Evolutionary conservation across 2,329 filamentous ascomycete species (phyloP).

Genomic region (Phyllosticta citrichinensis): DNA sequence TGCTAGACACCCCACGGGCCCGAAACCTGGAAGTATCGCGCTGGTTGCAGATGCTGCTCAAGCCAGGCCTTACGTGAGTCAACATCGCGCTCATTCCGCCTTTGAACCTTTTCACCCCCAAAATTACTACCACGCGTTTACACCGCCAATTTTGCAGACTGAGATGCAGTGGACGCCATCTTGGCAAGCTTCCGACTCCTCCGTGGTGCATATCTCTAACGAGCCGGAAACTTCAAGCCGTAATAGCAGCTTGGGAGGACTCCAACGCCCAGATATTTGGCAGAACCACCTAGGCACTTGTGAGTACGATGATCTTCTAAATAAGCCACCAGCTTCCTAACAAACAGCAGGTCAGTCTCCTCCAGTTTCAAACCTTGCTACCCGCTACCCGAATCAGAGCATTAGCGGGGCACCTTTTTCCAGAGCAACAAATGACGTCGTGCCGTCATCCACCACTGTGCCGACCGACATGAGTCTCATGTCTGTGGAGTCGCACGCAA

Average conservation of each 20-base stretch:
- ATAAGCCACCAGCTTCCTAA: background rate
- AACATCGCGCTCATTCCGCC: background rate
- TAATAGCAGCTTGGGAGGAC: background rate
- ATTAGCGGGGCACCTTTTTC: background rate
- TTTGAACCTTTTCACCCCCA: background rate
- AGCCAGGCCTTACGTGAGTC: background rate
- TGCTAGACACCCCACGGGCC: background rate
- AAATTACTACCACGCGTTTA: background rate
- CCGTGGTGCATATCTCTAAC: background rate
- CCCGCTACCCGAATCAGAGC: background rate
- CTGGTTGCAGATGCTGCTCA: background rate
- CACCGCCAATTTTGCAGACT: background rate
- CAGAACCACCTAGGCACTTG: background rate
- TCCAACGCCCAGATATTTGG: background rate
- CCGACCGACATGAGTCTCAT: background rate
- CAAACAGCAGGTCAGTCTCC: background rate
- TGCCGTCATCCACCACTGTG: background rate
- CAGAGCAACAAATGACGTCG: background rate
- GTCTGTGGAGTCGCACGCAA: background rate
- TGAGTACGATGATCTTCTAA: background rate
- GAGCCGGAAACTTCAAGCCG: background rate
- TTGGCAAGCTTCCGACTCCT: background rate
- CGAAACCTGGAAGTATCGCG: background rate
- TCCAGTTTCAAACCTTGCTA: background rate
- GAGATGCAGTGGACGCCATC: background rate